Base-by-base conservation (phyloP, 164 flowering plant genomes). In the Liquidambar formosana region DNA sequence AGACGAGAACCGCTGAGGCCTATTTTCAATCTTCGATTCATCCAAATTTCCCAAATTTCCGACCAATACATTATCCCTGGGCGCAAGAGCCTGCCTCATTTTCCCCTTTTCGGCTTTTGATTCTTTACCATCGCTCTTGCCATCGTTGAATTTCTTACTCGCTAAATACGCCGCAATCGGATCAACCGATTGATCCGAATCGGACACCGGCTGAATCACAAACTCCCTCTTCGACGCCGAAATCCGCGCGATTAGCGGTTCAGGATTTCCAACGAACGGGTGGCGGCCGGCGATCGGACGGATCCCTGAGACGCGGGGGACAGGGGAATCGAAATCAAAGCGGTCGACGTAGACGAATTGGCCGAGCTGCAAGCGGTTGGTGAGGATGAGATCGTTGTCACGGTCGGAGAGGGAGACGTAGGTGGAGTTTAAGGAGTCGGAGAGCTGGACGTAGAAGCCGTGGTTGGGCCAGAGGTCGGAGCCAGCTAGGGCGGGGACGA, bases 391-490 rank as follows among this genome's bases (percentile, higher is more conserved):
- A n/a, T 91, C 94, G 68, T 73, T 80, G 80, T 95, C 97, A 10
- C 75, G 80, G 33, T 85, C 88, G n/a, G 99, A 85, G 73, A 95
- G 92, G 54, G 96, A 87, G 71, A 91, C 89, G 80, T 88, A 95
- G 68, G 97, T 89, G 73, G 99, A 95, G 86, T 93, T 82, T 46
- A 81, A 68, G 21, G 99, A 95, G 73, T 95, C 99, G 59, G 99
- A 95, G 75, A 95, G 88, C 76, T 93, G 89, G 44, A 95, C 79
- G 75, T 73, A 91, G 82, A 91, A 94, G 68, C 97, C 97, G 14
- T 83, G 86, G 80, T 88, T 85, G 46, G 96, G 89, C 83, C 83
- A 86, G 71, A 89, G 88, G 33, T 86, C 85, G 60, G 83, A 69
- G 22, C 84, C 88, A 14, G 93, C 74, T 51, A 85, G 85, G 5